phyloP scores from a whole-genome alignment of 208 protist genomes.

The Trypanosoma lewisi region DNA sequence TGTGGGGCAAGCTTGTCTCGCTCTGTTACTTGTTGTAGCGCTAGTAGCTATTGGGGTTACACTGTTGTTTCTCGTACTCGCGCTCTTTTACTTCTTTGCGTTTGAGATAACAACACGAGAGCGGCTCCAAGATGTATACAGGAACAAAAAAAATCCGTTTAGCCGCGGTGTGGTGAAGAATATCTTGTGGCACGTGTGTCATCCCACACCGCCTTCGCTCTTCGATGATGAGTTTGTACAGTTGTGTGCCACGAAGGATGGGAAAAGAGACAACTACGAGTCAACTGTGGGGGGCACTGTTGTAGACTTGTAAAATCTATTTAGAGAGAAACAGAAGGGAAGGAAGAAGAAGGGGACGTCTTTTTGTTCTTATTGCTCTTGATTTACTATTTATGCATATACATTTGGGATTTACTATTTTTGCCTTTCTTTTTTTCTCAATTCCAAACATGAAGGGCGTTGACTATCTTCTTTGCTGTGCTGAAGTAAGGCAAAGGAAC shows the following conservation, averaged over 20 bases:
- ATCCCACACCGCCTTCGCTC: slow-evolving; percentile 36
- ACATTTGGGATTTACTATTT: not conserved
- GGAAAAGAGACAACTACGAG: slow-evolving; percentile 30
- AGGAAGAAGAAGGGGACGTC: too few species aligned
- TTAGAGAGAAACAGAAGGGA: too few species aligned
- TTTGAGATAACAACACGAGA: slow-evolving; percentile 66
- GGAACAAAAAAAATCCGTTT: slow-evolving; percentile 67
- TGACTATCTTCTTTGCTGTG: too few species aligned
- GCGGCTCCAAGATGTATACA: slow-evolving; percentile 67
- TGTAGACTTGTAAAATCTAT: too few species aligned
- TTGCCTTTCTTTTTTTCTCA: not conserved
- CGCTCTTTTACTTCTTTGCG: slow-evolving; percentile 37
- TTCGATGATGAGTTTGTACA: slow-evolving; percentile 79
- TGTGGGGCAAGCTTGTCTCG: not conserved
- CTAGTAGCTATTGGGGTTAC: slow-evolving; percentile 24
- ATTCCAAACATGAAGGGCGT: too few species aligned
- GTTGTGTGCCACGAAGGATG: slow-evolving; percentile 36
- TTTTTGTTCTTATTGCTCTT: too few species aligned
- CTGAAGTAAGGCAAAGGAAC: too few species aligned
- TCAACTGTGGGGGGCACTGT: not conserved
- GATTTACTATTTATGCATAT: too few species aligned
- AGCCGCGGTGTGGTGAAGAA: slow-evolving; percentile 53
- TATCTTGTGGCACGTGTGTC: slow-evolving; percentile 44
- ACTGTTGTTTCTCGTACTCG: slow-evolving; percentile 15
- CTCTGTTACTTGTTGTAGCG: slow-evolving; percentile 21